These are phyloP conservation scores for Termitomyces heimii DNA, from an alignment of 768 basidiomycete genomes.

Conservation along the genomic window DNA sequence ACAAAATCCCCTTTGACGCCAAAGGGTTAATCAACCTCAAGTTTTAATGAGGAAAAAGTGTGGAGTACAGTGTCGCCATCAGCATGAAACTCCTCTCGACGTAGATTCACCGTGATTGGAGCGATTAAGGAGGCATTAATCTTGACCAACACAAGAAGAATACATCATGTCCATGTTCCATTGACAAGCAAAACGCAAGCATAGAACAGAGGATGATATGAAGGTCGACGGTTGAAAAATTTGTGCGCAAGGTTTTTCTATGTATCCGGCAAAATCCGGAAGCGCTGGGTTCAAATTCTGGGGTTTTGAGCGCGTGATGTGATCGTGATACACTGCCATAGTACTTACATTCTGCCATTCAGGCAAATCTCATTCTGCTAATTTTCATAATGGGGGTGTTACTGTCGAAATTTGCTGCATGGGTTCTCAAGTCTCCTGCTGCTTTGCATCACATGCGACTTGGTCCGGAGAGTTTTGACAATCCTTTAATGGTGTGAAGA, in stretches of 20 bases:
- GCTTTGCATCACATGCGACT: slow-evolving; percentile 58
- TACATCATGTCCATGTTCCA: slow-evolving; percentile 39
- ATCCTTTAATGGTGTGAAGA: slow-evolving; percentile 61
- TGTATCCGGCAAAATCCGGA: slow-evolving; percentile 12
- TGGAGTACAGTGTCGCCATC: slow-evolving; percentile 43
- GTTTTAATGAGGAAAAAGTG: background rate
- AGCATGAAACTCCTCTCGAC: slow-evolving; percentile 85
- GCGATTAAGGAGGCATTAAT: slow-evolving; percentile 77
- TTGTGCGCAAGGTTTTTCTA: background rate
- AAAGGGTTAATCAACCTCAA: background rate
- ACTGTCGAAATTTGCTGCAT: slow-evolving; percentile 22
- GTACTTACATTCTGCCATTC: too few species aligned
- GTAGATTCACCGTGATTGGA: slow-evolving; percentile 63
- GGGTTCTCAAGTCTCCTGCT: slow-evolving; percentile 25
- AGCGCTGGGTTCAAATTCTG: slow-evolving; percentile 10
- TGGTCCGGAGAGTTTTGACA: slow-evolving; percentile 44
- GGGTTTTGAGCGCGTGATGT: too few species aligned
- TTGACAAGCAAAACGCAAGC: slow-evolving; percentile 58
- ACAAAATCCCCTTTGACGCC: background rate
- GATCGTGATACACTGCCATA: too few species aligned
- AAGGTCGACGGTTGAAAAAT: slow-evolving; percentile 25
- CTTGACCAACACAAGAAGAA: slow-evolving; percentile 38
- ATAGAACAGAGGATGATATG: slow-evolving; percentile 39
- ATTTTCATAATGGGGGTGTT: slow-evolving; percentile 13
- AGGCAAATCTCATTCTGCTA: background rate